Conservation (phyloP, 352 stramenopile genomes). For the Thalassiosira exigua region DNA sequence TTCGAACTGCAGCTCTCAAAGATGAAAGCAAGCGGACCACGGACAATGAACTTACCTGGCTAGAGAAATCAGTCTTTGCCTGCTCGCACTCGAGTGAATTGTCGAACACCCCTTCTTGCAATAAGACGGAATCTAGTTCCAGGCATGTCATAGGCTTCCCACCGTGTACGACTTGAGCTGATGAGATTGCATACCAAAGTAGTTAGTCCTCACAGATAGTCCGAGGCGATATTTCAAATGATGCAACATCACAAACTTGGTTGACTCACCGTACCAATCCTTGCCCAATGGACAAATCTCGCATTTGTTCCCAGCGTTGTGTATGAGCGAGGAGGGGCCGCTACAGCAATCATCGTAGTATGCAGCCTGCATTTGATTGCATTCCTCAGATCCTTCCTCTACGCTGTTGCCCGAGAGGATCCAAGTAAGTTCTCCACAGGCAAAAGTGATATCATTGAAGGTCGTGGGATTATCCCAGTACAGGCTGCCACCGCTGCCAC, state of each 20-base stretch:
- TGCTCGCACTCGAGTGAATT: slow-evolving; percentile 45
- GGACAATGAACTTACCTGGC: slow-evolving; percentile 19
- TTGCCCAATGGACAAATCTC: slow-evolving; percentile 64
- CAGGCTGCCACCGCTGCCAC: slow-evolving; percentile 45
- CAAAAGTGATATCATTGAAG: slow-evolving; percentile 62
- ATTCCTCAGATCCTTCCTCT: slow-evolving; percentile 58
- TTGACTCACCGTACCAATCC: slow-evolving; percentile 74
- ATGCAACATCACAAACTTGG: too few relatives aligned
- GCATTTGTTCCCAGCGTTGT: slow-evolving; percentile 60
- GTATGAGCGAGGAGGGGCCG: slow-evolving; percentile 56
- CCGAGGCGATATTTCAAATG: too few relatives aligned
- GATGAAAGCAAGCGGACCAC: neutral
- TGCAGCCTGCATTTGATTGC: slow-evolving; percentile 45
- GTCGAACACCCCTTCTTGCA: slow-evolving; percentile 54
- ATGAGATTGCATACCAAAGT: too few relatives aligned
- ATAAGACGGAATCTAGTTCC: slow-evolving; percentile 62
- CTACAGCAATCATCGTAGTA: slow-evolving; percentile 63
- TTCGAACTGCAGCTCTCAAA: neutral
- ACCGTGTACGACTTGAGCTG: slow-evolving; percentile 43
- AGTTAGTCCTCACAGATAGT: too few relatives aligned
- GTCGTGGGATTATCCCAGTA: slow-evolving; percentile 66
- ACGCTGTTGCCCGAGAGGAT: slow-evolving; percentile 51
- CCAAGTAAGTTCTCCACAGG: slow-evolving; percentile 65
- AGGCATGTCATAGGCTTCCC: slow-evolving; percentile 65
- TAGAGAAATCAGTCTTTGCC: slow-evolving; percentile 51